Evolutionary conservation across 2,329 filamentous ascomycete genomes (phyloP).

Genomic region (Aspergillus sojae): DNA sequence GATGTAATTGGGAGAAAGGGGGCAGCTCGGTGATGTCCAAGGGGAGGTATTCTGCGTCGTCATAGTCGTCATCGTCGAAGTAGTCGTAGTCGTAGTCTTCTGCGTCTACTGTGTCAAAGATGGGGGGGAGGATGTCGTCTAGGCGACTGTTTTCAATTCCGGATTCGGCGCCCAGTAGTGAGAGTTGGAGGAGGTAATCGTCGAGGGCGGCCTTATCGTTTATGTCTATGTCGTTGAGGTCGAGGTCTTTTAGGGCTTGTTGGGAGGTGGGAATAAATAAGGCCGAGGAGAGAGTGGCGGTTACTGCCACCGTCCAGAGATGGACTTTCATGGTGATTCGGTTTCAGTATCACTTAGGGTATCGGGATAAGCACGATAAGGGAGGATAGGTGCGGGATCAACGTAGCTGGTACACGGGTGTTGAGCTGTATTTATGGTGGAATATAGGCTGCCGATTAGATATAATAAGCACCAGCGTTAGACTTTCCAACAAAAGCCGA

Average conservation of each 20-base stretch:
- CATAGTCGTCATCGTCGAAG: background rate
- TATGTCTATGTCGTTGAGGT: background rate
- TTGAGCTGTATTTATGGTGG: background rate
- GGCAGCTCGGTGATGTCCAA: conserved; percentile 11
- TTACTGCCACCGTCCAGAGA: conserved; percentile 41
- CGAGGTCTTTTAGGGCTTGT: conserved; percentile 28
- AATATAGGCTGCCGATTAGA: too few relatives aligned
- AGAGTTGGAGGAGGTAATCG: background rate
- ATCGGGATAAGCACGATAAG: background rate
- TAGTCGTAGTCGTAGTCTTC: background rate
- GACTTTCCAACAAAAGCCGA: background rate
- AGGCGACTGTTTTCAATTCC: conserved; percentile 6
- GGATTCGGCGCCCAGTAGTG: conserved; percentile 1
- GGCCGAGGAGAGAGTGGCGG: conserved; percentile 48
- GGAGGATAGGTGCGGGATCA: background rate
- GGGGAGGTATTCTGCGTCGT: conserved; percentile 13
- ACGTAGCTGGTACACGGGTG: background rate
- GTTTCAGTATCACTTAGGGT: background rate
- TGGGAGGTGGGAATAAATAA: conserved; percentile 53
- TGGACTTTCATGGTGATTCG: conserved; percentile 17
- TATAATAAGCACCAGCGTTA: background rate
- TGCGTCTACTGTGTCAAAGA: background rate
- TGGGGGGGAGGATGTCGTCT: conserved; percentile 12
- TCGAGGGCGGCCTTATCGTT: background rate
- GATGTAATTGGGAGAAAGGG: background rate